Conservation (phyloP, 2,329 filamentous ascomycete species). For the Pezicula radicicola region DNA sequence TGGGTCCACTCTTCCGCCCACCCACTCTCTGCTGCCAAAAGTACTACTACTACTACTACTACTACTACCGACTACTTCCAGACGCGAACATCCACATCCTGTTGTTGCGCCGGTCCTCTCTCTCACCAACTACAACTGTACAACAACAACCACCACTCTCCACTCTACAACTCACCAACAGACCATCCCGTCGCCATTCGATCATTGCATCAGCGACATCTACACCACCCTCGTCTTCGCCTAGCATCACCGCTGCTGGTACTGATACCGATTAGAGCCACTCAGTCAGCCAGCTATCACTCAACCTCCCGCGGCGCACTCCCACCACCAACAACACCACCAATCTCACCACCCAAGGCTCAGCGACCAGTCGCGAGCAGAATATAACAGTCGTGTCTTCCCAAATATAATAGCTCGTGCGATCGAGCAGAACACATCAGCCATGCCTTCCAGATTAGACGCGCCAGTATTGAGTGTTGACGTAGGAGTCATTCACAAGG, state of each 20-base stretch:
- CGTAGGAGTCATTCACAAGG: slow-evolving; percentile 86
- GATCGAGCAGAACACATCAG: slow-evolving; percentile 22
- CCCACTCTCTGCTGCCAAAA: background rate
- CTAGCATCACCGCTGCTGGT: background rate
- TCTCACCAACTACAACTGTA: background rate
- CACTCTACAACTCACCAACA: background rate
- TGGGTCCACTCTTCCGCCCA: slow-evolving; percentile 1
- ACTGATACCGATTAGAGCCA: background rate
- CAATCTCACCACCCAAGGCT: slow-evolving; percentile 3
- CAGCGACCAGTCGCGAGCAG: slow-evolving; percentile 28
- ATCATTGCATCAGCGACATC: background rate
- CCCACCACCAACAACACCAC: slow-evolving; percentile 1
- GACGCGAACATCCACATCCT: slow-evolving; percentile 11
- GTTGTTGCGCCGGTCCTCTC: no score
- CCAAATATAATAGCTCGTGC: slow-evolving; percentile 22
- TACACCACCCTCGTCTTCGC: background rate
- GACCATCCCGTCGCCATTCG: background rate
- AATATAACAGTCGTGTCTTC: slow-evolving; percentile 22
- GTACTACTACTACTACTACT: background rate
- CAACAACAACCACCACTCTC: background rate
- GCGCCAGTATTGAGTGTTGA: slow-evolving; percentile 89
- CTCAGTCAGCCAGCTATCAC: background rate
- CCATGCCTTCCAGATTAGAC: slow-evolving; percentile 81
- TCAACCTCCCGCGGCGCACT: background rate
- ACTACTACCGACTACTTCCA: slow-evolving; percentile 7